A percentile compares a stretch with the other conserved stretches of the same genome.
phyloP scores from a whole-genome alignment of 2,329 filamentous ascomycete species.

The Ambrosiella cleistominuta region DNA sequence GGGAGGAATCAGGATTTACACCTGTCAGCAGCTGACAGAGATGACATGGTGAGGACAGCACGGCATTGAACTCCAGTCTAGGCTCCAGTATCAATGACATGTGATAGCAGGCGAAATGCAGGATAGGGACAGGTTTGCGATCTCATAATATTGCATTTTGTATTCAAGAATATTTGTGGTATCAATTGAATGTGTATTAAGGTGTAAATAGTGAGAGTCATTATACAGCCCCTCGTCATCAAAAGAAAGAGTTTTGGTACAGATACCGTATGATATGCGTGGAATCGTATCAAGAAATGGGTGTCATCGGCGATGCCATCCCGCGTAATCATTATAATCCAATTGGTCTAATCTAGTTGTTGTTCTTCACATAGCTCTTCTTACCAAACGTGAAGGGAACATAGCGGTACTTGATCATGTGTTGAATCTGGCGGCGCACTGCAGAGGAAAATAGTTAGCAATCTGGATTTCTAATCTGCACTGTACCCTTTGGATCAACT shows the following conservation, averaged over 20 bases:
- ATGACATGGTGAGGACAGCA: background rate
- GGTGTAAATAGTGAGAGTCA: too few species aligned
- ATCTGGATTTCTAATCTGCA: background rate
- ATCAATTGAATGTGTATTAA: too few species aligned
- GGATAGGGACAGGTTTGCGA: too few species aligned
- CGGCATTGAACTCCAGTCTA: background rate
- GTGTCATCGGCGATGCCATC: too few species aligned
- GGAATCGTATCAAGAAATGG: background rate
- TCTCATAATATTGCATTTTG: too few species aligned
- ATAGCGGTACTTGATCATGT: conserved; percentile 99
- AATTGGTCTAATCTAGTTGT: conserved; percentile 20
- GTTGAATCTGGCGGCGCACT: conserved; percentile 99
- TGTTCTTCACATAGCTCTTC: conserved; percentile 56
- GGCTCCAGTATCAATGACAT: background rate
- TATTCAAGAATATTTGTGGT: too few species aligned
- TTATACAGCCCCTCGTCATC: too few species aligned
- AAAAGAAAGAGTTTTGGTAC: too few species aligned
- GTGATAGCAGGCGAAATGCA: background rate
- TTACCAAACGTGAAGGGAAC: conserved; percentile 89
- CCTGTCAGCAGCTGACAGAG: background rate
- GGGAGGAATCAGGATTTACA: background rate
- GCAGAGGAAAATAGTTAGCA: conserved; percentile 5
- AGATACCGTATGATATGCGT: too few species aligned
- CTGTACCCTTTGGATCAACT: conserved; percentile 22
- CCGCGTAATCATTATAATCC: too few species aligned